These are phyloP conservation scores for Trypanosoma rangeli DNA, from an alignment of 208 protist genomes.

Conservation along the genomic window DNA sequence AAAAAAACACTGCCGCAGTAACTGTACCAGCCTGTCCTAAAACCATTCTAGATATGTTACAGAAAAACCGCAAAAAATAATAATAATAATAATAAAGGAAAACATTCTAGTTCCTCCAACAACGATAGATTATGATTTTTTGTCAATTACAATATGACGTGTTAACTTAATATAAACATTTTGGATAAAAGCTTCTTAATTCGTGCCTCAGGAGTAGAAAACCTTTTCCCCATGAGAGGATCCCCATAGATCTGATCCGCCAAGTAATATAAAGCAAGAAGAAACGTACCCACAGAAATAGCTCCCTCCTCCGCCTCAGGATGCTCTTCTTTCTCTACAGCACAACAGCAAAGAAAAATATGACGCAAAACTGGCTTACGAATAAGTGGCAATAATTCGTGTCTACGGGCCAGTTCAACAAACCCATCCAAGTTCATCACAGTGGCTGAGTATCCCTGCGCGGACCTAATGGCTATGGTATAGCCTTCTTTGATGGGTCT, in stretches of 20 bases:
- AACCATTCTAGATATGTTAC: too few species aligned
- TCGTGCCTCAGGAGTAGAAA: slow-evolving; percentile 42
- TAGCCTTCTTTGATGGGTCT: slow-evolving; percentile 47
- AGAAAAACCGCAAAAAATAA: too few species aligned
- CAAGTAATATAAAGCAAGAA: slow-evolving; percentile 48
- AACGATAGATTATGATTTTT: not conserved
- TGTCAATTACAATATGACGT: not conserved
- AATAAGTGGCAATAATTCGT: slow-evolving; percentile 55
- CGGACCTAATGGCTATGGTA: slow-evolving; percentile 11
- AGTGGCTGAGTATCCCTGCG: slow-evolving; percentile 20
- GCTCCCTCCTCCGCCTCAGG: slow-evolving; percentile 24
- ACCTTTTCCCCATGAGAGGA: slow-evolving; percentile 36
- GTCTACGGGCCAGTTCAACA: slow-evolving; percentile 33
- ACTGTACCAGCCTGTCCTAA: too few species aligned
- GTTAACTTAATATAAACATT: slow-evolving; percentile 54
- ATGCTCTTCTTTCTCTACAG: slow-evolving; percentile 14
- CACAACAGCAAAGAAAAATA: slow-evolving; percentile 47
- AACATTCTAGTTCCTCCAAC: not conserved
- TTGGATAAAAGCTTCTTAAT: slow-evolving; percentile 63
- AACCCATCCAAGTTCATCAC: slow-evolving; percentile 50
- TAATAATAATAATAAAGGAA: not conserved
- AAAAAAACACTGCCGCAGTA: too few species aligned
- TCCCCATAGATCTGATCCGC: slow-evolving; percentile 58
- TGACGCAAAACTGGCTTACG: slow-evolving; percentile 35
- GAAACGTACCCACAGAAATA: slow-evolving; percentile 36